Evolutionary conservation across 306 rosid species (phyloP).

Genomic region (Bauhinia variegata): DNA sequence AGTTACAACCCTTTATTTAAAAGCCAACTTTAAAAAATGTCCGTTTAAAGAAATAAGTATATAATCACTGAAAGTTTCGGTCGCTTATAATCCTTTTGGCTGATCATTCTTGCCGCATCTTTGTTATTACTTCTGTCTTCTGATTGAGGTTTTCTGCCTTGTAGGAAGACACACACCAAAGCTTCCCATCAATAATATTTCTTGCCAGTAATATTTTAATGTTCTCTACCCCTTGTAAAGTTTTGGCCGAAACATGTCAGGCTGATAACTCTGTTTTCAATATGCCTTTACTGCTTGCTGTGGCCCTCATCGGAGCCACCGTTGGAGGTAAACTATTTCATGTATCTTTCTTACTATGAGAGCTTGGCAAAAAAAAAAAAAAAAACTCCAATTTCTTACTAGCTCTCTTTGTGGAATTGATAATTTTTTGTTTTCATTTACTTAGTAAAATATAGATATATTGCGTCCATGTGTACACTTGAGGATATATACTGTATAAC

Average conservation of each 20-base stretch:
- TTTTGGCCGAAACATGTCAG: constrained; percentile 89
- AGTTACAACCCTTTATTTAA: background rate
- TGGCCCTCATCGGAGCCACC: constrained; percentile 93
- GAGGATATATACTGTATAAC: constrained; percentile 6
- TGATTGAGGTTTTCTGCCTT: constrained; percentile 25
- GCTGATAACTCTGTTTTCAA: constrained; percentile 64
- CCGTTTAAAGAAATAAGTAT: background rate
- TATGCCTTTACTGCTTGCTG: constrained; percentile 86
- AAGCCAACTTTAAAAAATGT: constrained; percentile 10
- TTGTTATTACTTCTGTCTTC: constrained; percentile 25
- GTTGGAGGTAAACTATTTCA: constrained; percentile 78
- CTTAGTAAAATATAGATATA: constrained; percentile 4
- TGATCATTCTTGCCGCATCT: background rate
- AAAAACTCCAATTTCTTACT: background rate
- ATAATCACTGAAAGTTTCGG: background rate
- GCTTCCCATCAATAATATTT: constrained; percentile 54
- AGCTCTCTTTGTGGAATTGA: background rate
- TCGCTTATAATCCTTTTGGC: background rate
- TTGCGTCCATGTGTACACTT: constrained; percentile 13
- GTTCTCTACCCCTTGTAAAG: constrained; percentile 68
- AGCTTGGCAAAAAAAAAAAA: constrained; percentile 14
- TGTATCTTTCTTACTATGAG: constrained; percentile 10
- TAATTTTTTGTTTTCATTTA: constrained; percentile 12
- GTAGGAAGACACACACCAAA: constrained; percentile 55
- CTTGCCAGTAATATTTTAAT: constrained; percentile 59